Conservation (phyloP, 306 rosid species). For the Rosa lucieae region DNA sequence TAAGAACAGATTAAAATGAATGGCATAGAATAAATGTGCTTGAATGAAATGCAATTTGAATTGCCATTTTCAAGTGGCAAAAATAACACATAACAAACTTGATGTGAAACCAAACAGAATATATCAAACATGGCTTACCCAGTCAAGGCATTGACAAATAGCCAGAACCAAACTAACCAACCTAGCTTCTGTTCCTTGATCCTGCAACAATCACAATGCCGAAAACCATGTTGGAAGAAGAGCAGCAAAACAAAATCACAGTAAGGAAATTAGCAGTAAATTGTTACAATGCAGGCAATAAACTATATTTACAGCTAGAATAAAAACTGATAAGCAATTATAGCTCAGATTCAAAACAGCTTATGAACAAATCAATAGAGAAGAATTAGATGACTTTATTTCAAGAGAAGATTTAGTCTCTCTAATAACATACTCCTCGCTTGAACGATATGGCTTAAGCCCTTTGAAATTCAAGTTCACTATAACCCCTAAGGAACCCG, state of each 20-base stretch:
- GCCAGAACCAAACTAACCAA: conserved; percentile 54
- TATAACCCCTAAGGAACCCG: no score
- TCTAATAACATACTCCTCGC: no score
- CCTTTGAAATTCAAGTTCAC: no score
- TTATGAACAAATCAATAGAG: no score
- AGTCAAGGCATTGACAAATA: conserved; percentile 55
- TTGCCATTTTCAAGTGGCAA: neutral
- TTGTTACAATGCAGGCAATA: no score
- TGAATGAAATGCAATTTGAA: neutral
- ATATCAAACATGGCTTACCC: conserved; percentile 45
- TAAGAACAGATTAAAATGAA: neutral
- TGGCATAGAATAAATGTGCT: neutral
- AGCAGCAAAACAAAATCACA: neutral
- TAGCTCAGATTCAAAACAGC: no score
- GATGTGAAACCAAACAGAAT: neutral
- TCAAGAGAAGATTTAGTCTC: no score
- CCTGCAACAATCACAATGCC: conserved; percentile 39
- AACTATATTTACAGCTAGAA: no score
- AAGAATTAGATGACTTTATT: no score
- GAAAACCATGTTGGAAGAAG: neutral
- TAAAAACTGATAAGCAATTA: no score
- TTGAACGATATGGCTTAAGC: no score
- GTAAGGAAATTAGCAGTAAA: neutral
- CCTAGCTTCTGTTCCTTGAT: conserved; percentile 28
- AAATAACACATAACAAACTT: neutral